Evolutionary conservation across 352 stramenopile species (phyloP).

Genomic region (Globisporangium emineosum): DNA sequence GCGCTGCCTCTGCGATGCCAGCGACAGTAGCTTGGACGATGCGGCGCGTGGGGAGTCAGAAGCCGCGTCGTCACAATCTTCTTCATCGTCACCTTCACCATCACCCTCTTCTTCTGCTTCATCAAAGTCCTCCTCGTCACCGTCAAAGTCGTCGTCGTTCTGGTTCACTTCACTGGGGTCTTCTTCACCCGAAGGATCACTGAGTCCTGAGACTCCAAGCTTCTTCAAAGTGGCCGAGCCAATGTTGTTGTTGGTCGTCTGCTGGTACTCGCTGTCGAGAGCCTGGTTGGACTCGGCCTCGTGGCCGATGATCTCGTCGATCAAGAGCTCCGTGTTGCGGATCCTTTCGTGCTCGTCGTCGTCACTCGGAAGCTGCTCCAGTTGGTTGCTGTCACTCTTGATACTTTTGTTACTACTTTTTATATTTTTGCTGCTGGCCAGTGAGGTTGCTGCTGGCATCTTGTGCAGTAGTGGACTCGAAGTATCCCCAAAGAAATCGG

Average conservation of each 20-base stretch:
- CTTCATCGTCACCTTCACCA: background rate
- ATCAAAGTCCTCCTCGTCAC: background rate
- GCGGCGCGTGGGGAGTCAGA: too few species aligned
- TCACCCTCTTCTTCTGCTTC: conserved; percentile 6
- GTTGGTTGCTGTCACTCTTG: conserved; percentile 10
- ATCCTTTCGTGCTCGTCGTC: background rate
- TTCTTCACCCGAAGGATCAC: background rate
- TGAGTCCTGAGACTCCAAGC: background rate
- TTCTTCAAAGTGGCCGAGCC: background rate
- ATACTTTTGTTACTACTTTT: background rate
- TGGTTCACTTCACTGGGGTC: background rate
- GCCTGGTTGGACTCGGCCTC: conserved; percentile 14
- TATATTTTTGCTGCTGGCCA: background rate
- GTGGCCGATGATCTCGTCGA: conserved; percentile 15
- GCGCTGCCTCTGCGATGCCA: conserved; percentile 6
- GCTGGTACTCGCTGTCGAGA: conserved; percentile 3
- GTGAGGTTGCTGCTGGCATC: background rate
- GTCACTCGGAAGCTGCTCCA: conserved; percentile 7
- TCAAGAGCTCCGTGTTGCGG: conserved; percentile 4
- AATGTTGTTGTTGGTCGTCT: background rate
- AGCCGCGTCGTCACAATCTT: background rate
- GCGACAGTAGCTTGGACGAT: background rate
- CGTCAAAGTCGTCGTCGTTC: conserved; percentile 8
- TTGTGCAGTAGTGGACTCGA: background rate
- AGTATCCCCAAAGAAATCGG: conserved; percentile 33